Percentiles rank a stretch among this genome's conserved stretches.
Conservation (phyloP, 2,329 filamentous ascomycete species). For the Diplodia scrobiculata region DNA sequence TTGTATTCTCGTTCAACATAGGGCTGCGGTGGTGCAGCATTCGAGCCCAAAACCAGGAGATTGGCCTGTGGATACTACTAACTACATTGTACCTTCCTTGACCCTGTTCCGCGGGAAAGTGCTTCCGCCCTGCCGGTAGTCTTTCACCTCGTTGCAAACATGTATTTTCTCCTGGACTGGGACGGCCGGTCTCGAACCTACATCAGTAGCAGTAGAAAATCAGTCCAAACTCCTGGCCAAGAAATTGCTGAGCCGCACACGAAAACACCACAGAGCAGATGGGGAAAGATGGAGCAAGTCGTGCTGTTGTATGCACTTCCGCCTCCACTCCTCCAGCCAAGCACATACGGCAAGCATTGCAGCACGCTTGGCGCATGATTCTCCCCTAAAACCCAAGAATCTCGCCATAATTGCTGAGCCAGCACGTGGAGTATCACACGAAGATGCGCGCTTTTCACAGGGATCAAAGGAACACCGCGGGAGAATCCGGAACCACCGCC, state of each 20-base stretch:
- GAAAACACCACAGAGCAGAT: neutral
- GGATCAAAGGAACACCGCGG: neutral
- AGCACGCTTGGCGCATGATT: neutral
- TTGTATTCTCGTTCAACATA: neutral
- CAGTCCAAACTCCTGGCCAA: no score
- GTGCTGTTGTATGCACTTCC: neutral
- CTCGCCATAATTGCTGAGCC: neutral
- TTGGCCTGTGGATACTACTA: neutral
- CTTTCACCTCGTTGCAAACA: neutral
- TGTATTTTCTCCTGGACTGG: neutral
- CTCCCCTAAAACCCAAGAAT: neutral
- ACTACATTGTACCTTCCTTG: neutral
- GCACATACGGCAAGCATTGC: neutral
- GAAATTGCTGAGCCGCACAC: no score
- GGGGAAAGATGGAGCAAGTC: neutral
- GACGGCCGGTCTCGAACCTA: neutral
- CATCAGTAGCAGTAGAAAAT: no score
- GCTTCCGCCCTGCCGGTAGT: neutral
- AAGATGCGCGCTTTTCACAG: neutral
- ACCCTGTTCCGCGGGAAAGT: neutral
- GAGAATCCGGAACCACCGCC: neutral
- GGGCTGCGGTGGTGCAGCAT: neutral
- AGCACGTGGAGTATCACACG: neutral
- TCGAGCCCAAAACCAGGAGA: neutral
- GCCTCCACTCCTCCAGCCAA: neutral